phyloP scores from a whole-genome alignment of 2,329 filamentous ascomycete genomes.

The Trichoderma asperellum region DNA sequence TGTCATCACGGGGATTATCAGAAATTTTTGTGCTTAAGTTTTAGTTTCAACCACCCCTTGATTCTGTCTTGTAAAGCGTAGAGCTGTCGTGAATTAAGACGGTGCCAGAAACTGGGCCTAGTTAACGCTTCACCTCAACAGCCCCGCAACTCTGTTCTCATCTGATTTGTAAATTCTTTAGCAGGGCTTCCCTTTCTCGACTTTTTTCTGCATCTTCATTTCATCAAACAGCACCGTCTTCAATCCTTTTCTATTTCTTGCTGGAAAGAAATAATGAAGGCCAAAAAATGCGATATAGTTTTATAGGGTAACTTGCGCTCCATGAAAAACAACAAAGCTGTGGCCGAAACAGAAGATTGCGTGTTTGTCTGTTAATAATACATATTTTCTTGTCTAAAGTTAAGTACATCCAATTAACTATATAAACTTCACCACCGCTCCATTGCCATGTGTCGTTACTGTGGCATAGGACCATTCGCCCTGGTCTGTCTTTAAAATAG shows the following conservation, averaged over 20 bases:
- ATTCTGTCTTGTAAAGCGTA: background rate
- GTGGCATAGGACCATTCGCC: conserved; percentile 1
- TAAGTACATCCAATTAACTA: background rate
- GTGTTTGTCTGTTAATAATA: background rate
- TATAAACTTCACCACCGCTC: background rate
- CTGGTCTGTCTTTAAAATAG: background rate
- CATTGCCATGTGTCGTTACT: background rate
- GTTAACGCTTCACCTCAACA: background rate
- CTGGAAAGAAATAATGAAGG: background rate
- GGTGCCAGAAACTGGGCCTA: background rate
- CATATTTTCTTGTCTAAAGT: background rate
- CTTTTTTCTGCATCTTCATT: background rate
- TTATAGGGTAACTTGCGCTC: background rate
- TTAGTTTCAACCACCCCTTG: background rate
- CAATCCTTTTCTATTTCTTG: background rate
- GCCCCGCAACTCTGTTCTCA: background rate
- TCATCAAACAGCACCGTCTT: background rate
- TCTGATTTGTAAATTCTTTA: background rate
- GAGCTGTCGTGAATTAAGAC: background rate
- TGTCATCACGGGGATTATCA: background rate
- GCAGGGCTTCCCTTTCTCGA: background rate
- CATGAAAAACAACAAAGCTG: background rate
- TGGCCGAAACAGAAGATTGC: background rate
- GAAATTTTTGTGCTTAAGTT: background rate
- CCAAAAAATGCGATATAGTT: background rate